Evolutionary conservation across 2,329 filamentous ascomycete genomes (phyloP).

Genomic region (Penicillium sp.): DNA sequence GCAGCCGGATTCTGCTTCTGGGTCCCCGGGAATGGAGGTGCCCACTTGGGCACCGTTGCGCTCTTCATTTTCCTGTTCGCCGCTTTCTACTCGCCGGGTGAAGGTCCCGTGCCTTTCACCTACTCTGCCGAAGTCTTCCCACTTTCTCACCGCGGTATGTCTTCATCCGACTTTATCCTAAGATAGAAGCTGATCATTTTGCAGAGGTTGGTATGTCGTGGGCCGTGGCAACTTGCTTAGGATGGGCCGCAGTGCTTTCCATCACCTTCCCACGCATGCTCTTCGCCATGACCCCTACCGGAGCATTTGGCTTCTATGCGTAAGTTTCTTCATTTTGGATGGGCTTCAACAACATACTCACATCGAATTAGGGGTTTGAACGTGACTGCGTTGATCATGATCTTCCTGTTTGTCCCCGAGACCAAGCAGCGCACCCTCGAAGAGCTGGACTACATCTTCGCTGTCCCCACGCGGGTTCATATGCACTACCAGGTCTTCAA

Average conservation of each 20-base stretch:
- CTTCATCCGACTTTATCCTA: no score
- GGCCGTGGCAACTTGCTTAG: slow-evolving; percentile 47
- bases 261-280: slow-evolving; percentile 52
- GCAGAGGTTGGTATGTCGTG: slow-evolving; percentile 45
- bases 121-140: slow-evolving; percentile 54
- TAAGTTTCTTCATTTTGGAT: no score
- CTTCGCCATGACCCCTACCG: slow-evolving; percentile 48
- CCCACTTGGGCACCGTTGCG: slow-evolving; percentile 55
- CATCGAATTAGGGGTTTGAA: slow-evolving; percentile 49
- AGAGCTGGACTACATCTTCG: slow-evolving; percentile 60
- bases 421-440: slow-evolving; percentile 54
- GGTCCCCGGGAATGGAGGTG: slow-evolving; percentile 43
- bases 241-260: slow-evolving; percentile 51
- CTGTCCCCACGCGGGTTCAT: slow-evolving; percentile 58
- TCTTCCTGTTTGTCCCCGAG: slow-evolving; percentile 61
- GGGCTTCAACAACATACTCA: no score
- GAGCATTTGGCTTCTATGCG: slow-evolving; percentile 62
- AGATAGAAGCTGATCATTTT: no score
- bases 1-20: slow-evolving; percentile 61
- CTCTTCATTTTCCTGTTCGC: slow-evolving; percentile 65
- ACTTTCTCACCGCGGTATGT: background rate
- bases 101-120: slow-evolving; percentile 56
- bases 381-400: slow-evolving; percentile 59
- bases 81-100: slow-evolving; percentile 63
- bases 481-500: slow-evolving; percentile 58